Percentiles rank a stretch among this genome's conserved stretches.
Evolutionary conservation across 257 asterid species (phyloP).

Genomic region (Fraxinus anomala): DNA sequence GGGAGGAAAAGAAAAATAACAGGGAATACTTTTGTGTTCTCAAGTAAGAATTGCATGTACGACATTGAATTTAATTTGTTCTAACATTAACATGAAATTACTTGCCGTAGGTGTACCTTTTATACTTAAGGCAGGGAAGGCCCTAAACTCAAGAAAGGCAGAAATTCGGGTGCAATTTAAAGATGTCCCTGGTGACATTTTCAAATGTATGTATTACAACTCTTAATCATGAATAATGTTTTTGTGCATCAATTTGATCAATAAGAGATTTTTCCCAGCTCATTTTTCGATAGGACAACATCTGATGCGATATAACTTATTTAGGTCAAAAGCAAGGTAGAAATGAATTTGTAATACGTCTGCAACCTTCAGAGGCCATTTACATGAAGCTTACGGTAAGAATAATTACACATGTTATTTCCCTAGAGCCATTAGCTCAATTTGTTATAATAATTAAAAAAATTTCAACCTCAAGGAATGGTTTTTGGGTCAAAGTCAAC

Average conservation of each 20-base stretch:
- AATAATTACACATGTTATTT: slow-evolving; percentile 13
- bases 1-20: background rate
- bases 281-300: background rate
- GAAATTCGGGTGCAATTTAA: slow-evolving; percentile 92
- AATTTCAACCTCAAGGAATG: background rate
- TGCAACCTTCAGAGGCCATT: slow-evolving; percentile 96
- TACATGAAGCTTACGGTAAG: slow-evolving; percentile 95
- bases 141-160: slow-evolving; percentile 89
- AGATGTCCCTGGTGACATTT: slow-evolving; percentile 99
- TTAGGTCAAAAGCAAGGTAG: slow-evolving; percentile 91
- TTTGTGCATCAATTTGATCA: background rate
- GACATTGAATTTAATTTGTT: background rate
- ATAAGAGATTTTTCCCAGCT: background rate
- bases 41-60: background rate
- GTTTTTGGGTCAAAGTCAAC: background rate
- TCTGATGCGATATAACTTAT: slow-evolving; percentile 1
- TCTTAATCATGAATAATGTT: background rate
- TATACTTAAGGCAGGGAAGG: slow-evolving; percentile 97
- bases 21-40: background rate
- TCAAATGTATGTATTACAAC: slow-evolving; percentile 54
- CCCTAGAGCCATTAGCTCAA: background rate
- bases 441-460: background rate
- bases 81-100: slow-evolving; percentile 15
- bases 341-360: slow-evolving; percentile 92
- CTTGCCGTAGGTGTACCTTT: slow-evolving; percentile 84